Evolutionary conservation across 139 green algal species (phyloP), one percentile per base, ranked within the genome.

Genomic region (Ostreobium quekettii): DNA sequence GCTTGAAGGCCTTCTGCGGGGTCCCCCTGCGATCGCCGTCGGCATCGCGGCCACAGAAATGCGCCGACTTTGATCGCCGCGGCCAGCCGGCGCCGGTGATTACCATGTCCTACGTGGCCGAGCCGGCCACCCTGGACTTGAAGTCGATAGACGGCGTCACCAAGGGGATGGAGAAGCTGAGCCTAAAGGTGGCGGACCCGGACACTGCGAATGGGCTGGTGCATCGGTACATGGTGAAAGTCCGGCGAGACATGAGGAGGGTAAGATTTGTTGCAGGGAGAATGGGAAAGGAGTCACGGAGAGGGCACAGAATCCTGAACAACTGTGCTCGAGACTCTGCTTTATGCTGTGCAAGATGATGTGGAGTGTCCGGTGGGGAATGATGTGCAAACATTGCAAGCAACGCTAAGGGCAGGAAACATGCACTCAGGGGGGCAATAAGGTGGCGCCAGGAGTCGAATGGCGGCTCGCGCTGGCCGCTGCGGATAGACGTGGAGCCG

Each of bases 221-320:
- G 49, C 92, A 97, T 80, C 78, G 90, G 42, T 96, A 96, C 72
- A 11, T 96, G 64, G 85, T 95, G 1, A 85, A 85, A 48, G 82
- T 92, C 4, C 78, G 81, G 57, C 86, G 91, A 60, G 95, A 95
- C 64, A 78, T 79, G 15, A 80, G 90, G 59, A 48, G 69, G 84
- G 90, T 94, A 69, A 72, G 81, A 49, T 49, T 42, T 0, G 8
- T 49, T 6, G 29, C 19, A 47, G 29, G 15, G 38, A 67, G 6
- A 56, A 19, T 64, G 56, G 19, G 1, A 56, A 36, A 64, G 24
- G 24, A 56, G 47, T 22, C 24, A 28, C 47, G 47, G 24, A 24
- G 47, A 56, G 24, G 47, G 24, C 24, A 24, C 47, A 56, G 47
- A 24, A 24, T 22, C 47, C 24, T 24, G 47, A 56, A 24, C 24